Conservation (phyloP, 1,139 yeast genomes). For the Trichomonascaceae sp. region DNA sequence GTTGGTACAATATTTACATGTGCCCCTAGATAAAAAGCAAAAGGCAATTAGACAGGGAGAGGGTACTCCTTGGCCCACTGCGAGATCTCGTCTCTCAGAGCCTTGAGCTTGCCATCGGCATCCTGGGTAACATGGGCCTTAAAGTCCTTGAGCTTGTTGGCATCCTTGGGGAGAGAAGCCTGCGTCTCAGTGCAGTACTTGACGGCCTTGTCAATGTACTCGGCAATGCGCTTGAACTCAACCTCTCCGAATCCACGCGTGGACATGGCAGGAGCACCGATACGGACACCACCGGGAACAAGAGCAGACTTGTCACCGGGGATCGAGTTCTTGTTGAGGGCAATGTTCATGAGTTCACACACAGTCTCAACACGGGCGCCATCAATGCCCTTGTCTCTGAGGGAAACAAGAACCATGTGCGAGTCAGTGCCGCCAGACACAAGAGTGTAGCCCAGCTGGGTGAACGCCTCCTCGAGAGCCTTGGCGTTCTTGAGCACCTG, state of each 20-base stretch:
- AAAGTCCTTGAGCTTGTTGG: conserved; percentile 87
- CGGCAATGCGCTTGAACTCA: conserved; percentile 70
- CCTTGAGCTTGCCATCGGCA: conserved; percentile 48
- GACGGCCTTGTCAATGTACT: conserved; percentile 68
- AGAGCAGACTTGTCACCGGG: conserved; percentile 94
- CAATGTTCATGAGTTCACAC: conserved; percentile 79
- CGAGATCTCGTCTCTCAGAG: conserved; percentile 64
- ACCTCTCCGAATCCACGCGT: conserved; percentile 78
- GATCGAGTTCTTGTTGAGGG: conserved; percentile 89
- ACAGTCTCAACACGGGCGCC: conserved; percentile 95
- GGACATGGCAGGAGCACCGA: conserved; percentile 98
- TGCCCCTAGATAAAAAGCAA: too few relatives aligned
- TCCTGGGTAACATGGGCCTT: conserved; percentile 65
- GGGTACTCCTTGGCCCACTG: conserved; percentile 94
- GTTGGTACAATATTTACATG: too few relatives aligned
- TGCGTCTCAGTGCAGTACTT: conserved; percentile 68
- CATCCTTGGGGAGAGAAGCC: conserved; percentile 64
- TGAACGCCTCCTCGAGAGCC: conserved; percentile 58
- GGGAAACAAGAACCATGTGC: conserved; percentile 76
- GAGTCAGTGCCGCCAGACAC: conserved; percentile 94
- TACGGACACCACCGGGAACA: conserved; percentile 91
- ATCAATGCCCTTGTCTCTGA: conserved; percentile 75
- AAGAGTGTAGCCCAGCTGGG: conserved; percentile 54
- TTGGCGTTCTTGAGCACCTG: conserved; percentile 73
- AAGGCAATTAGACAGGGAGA: conserved; percentile 40